Conservation (phyloP, 257 asterid species). For the Datura wrightii region DNA sequence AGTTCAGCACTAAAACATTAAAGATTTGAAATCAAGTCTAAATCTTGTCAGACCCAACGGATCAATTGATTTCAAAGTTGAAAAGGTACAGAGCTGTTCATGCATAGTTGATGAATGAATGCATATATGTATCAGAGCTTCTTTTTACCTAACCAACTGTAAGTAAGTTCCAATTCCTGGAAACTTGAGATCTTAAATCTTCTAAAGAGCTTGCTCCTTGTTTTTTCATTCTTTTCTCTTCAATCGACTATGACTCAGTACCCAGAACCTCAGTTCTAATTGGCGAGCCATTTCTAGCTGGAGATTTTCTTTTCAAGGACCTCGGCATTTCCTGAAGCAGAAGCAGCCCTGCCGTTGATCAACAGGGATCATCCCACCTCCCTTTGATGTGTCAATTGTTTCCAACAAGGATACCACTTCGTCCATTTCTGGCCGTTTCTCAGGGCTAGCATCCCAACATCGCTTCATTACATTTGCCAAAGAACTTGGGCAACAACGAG, state of each 20-base stretch:
- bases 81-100: slow-evolving; percentile 21
- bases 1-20: not conserved
- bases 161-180: not conserved
- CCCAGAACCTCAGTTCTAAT: not conserved
- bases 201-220: slow-evolving; percentile 9
- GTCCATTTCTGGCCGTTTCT: slow-evolving; percentile 88
- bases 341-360: slow-evolving; percentile 69
- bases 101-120: slow-evolving; percentile 22
- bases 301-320: slow-evolving; percentile 42
- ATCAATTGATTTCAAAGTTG: slow-evolving; percentile 24
- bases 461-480: slow-evolving; percentile 74
- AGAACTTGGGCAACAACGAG: slow-evolving; percentile 86
- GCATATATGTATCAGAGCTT: slow-evolving; percentile 23
- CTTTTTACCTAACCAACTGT: slow-evolving; percentile 24
- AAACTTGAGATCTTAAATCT: slow-evolving; percentile 18
- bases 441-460: slow-evolving; percentile 84
- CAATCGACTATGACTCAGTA: not conserved
- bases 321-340: slow-evolving; percentile 58
- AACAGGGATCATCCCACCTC: slow-evolving; percentile 87
- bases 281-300: not conserved
- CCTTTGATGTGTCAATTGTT: slow-evolving; percentile 79
- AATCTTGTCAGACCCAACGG: not conserved
- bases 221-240: not conserved
- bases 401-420: slow-evolving; percentile 75
- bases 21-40: slow-evolving; percentile 5